These are phyloP conservation scores for Thielaviopsis euricoi DNA, from an alignment of 2,329 filamentous ascomycete genomes.

Conservation along the genomic window DNA sequence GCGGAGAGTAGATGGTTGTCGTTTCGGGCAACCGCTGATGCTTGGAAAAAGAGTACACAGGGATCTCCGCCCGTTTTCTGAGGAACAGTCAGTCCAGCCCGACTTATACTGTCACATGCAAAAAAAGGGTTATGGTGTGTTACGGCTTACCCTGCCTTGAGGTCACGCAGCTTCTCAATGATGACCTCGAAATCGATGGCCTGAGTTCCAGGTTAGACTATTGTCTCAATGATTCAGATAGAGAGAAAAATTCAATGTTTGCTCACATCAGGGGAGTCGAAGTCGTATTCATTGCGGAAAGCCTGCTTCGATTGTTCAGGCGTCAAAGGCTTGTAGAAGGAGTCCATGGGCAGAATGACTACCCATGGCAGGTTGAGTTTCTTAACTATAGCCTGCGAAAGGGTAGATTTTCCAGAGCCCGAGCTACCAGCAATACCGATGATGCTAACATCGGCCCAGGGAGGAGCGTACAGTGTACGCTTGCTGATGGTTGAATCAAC, in stretches of 20 bases:
- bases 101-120: not conserved
- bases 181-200: constrained; percentile 90
- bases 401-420: constrained; percentile 83
- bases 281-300: constrained; percentile 85
- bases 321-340: constrained; percentile 84
- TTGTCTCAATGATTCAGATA: not conserved
- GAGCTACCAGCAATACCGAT: constrained; percentile 93
- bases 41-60: constrained; percentile 86
- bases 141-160: constrained; percentile 68
- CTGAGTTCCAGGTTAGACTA: constrained; percentile 17
- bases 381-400: constrained; percentile 80
- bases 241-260: not conserved
- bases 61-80: constrained; percentile 78
- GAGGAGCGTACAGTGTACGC: constrained; percentile 52
- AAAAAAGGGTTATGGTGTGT: constrained; percentile 5
- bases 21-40: constrained; percentile 67
- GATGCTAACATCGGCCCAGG: constrained; percentile 92
- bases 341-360: constrained; percentile 95
- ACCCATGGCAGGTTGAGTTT: constrained; percentile 92
- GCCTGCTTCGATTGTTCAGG: constrained; percentile 64
- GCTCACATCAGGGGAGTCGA: constrained; percentile 65
- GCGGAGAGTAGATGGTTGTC: constrained; percentile 85
- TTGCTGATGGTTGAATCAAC: not conserved
- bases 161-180: constrained; percentile 59
- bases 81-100: not conserved